Conservation (phyloP, 495 filamentous ascomycete species). For the Achaetomiella virescens region DNA sequence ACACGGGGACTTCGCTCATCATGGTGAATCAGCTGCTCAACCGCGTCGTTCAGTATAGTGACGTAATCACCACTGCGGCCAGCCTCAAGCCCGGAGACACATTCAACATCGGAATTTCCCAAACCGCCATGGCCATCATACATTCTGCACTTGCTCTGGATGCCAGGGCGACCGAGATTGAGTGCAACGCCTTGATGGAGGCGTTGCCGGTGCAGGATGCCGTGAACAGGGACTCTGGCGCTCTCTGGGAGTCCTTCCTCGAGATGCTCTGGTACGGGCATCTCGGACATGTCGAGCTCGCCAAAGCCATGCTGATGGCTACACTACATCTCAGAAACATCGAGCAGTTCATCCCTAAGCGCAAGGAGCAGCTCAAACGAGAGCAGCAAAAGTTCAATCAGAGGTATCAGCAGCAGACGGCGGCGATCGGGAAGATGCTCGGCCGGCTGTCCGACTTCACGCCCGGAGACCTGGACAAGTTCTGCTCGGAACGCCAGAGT, state of each 20-base stretch:
- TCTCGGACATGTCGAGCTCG: slow-evolving; percentile 55
- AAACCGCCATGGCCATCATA: slow-evolving; percentile 56
- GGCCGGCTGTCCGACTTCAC: slow-evolving; percentile 70
- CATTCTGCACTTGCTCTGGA: slow-evolving; percentile 67
- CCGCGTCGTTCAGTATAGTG: slow-evolving; percentile 42
- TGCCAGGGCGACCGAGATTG: slow-evolving; percentile 63
- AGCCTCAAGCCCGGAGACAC: slow-evolving; percentile 31
- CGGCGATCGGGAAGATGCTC: slow-evolving; percentile 64
- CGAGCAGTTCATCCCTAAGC: slow-evolving; percentile 58
- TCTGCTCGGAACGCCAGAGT: slow-evolving; percentile 56
- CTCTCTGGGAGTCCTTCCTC: slow-evolving; percentile 72
- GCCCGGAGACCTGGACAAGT: slow-evolving; percentile 52
- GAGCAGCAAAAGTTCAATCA: slow-evolving; percentile 59
- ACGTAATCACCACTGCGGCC: slow-evolving; percentile 39
- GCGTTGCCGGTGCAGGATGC: slow-evolving; percentile 59
- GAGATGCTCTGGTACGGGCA: slow-evolving; percentile 59
- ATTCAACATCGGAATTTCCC: slow-evolving; percentile 36
- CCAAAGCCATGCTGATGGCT: slow-evolving; percentile 63
- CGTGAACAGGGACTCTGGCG: slow-evolving; percentile 55
- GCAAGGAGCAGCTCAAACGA: slow-evolving; percentile 45
- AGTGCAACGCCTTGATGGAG: slow-evolving; percentile 59
- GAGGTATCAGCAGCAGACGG: slow-evolving; percentile 61
- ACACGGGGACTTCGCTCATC: slow-evolving; percentile 42
- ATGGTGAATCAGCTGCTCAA: slow-evolving; percentile 48
- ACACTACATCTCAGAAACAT: slow-evolving; percentile 61